These are phyloP conservation scores for Blastomyces gilchristii DNA, from an alignment of 2,329 filamentous ascomycete species.

Conservation along the genomic window DNA sequence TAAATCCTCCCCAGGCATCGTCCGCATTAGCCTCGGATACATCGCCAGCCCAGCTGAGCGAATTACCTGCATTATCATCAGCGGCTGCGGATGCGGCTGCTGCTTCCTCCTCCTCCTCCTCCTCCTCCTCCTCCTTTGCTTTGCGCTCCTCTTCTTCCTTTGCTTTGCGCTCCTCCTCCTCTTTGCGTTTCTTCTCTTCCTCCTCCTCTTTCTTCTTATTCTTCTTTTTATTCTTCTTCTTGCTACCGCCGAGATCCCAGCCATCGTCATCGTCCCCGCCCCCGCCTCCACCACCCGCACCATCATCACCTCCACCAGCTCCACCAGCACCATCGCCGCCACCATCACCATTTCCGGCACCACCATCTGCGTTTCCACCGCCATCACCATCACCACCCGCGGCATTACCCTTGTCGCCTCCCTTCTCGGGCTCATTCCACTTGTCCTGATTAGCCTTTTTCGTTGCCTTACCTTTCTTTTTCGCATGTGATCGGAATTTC, in stretches of 20 bases:
- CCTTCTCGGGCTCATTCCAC: conserved; percentile 3
- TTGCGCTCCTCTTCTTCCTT: conserved; percentile 6
- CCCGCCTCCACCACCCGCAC: conserved; percentile 8
- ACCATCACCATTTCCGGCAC: conserved; percentile 8
- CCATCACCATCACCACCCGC: conserved; percentile 6
- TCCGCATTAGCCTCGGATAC: conserved; percentile 29
- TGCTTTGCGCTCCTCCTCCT: conserved; percentile 5
- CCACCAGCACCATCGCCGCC: conserved; percentile 7
- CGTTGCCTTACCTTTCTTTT: conserved; percentile 9
- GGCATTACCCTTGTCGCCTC: conserved; percentile 7
- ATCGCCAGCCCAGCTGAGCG: conserved; percentile 39
- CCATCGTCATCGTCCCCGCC: conserved; percentile 11
- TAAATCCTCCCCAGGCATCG: conserved; percentile 45
- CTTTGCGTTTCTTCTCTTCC: neutral
- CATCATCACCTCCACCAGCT: conserved; percentile 4
- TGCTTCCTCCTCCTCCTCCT: conserved; percentile 10
- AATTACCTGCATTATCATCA: conserved; percentile 23
- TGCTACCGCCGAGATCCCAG: conserved; percentile 10
- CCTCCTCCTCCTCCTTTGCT: conserved; percentile 5
- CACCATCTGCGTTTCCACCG: conserved; percentile 9
- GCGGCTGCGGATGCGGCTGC: conserved; percentile 12
- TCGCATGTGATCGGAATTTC: conserved; percentile 10
- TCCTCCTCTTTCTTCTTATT: conserved; percentile 12
- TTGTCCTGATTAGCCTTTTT: conserved; percentile 9
- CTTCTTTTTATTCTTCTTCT: conserved; percentile 16